Evolutionary conservation across 176 grass and related monocot species (phyloP).

Genomic region (Cenchrus purpureus): DNA sequence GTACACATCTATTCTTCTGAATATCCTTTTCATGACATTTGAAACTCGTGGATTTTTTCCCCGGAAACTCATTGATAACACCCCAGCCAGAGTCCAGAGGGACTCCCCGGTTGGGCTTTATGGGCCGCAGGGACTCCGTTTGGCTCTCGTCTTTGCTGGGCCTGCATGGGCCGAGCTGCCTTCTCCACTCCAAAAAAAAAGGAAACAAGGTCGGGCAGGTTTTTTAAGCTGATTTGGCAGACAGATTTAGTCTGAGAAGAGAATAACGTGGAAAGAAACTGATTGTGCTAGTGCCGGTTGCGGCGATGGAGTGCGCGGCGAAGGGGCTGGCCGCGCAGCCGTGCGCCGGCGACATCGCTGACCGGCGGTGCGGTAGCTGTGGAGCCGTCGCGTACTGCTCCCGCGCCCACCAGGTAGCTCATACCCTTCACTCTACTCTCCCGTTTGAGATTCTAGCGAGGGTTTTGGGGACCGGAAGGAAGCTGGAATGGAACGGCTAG

Average conservation of each 20-base stretch:
- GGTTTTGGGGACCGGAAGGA: background rate
- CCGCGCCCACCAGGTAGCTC: slow-evolving; percentile 53
- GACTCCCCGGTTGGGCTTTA: background rate
- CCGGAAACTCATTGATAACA: too few species aligned
- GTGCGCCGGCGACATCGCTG: slow-evolving; percentile 37
- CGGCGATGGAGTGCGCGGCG: slow-evolving; percentile 62
- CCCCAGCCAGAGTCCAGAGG: too few species aligned
- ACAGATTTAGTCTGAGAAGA: too few species aligned
- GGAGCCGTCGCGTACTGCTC: slow-evolving; percentile 73
- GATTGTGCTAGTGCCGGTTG: background rate
- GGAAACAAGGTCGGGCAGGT: too few species aligned
- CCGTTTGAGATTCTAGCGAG: background rate
- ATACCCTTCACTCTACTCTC: background rate
- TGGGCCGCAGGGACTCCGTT: background rate
- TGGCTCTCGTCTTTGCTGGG: background rate
- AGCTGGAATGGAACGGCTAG: background rate
- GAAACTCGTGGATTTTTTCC: too few species aligned
- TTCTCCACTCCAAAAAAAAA: background rate
- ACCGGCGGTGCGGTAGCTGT: slow-evolving; percentile 63
- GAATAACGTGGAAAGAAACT: too few species aligned
- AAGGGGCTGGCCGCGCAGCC: slow-evolving; percentile 51
- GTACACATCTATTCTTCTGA: too few species aligned
- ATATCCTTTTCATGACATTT: too few species aligned
- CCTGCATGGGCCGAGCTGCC: background rate
- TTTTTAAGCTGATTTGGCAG: too few species aligned